Evolutionary conservation across 345 rosid genomes (phyloP).

Genomic region (Gossypium bickii): DNA sequence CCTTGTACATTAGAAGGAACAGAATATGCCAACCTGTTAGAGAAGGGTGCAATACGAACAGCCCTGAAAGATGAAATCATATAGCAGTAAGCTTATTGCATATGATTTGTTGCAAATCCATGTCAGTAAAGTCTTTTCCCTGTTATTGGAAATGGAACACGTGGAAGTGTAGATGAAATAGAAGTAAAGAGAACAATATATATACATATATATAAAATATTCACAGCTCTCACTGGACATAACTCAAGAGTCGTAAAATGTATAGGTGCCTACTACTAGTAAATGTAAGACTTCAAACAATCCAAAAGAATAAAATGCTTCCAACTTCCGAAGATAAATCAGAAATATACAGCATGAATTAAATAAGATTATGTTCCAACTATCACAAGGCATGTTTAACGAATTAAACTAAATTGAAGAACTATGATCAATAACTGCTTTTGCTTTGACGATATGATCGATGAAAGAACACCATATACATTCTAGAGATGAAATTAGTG

Average conservation of each 20-base stretch:
- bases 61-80: constrained; percentile 51
- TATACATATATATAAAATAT: background rate
- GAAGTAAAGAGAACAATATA: background rate
- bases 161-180: background rate
- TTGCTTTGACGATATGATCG: background rate
- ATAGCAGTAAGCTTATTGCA: background rate
- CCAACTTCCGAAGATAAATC: background rate
- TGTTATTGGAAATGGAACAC: background rate
- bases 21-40: constrained; percentile 87
- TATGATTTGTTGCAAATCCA: background rate
- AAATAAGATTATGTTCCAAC: background rate
- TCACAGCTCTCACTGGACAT: background rate
- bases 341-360: constrained; percentile 3
- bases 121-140: background rate
- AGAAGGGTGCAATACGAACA: constrained; percentile 95
- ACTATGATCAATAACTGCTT: background rate
- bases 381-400: background rate
- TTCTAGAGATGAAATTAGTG: background rate
- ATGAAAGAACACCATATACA: background rate
- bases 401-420: background rate
- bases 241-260: background rate
- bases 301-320: background rate
- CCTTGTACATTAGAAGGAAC: constrained; percentile 77
- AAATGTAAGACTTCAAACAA: background rate
- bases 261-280: background rate